Evolutionary conservation across 106 monocot species (phyloP).

Genomic region (Apostasia ramifera): DNA sequence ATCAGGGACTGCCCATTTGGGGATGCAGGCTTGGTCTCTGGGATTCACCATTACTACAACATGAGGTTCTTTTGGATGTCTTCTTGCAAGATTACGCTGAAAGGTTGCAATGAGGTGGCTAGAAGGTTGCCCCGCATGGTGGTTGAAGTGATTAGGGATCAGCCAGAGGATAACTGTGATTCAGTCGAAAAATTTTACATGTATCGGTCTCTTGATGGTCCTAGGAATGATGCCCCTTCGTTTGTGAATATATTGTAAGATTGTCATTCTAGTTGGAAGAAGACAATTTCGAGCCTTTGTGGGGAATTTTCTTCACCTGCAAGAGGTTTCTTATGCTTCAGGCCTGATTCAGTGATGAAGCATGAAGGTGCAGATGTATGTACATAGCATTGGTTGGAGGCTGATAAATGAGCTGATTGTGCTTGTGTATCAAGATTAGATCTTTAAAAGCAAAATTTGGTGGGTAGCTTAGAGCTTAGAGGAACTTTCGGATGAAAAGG

Average conservation of each 20-base stretch:
- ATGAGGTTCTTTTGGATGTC: constrained; percentile 98
- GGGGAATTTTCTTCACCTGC: too few species aligned
- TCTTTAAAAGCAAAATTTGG: too few species aligned
- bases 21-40: constrained; percentile 56
- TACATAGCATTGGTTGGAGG: too few species aligned
- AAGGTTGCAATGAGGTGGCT: constrained; percentile 71
- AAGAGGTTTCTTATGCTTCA: too few species aligned
- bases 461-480: neutral
- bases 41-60: constrained; percentile 72
- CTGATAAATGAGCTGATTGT: too few species aligned
- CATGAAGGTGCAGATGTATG: too few species aligned
- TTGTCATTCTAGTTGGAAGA: too few species aligned
- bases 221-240: constrained; percentile 65
- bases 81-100: constrained; percentile 51
- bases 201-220: constrained; percentile 74
- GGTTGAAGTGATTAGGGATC: constrained; percentile 68
- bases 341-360: too few species aligned
- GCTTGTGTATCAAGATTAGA: too few species aligned
- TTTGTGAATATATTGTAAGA: constrained; percentile 70
- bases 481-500: neutral
- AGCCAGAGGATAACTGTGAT: constrained; percentile 19
- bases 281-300: too few species aligned
- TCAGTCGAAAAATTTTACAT: constrained; percentile 55
- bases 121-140: constrained; percentile 43
- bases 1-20: constrained; percentile 84